These are phyloP conservation scores for Cordyceps cicadae DNA, from an alignment of 2,329 filamentous ascomycete genomes.

Conservation along the genomic window DNA sequence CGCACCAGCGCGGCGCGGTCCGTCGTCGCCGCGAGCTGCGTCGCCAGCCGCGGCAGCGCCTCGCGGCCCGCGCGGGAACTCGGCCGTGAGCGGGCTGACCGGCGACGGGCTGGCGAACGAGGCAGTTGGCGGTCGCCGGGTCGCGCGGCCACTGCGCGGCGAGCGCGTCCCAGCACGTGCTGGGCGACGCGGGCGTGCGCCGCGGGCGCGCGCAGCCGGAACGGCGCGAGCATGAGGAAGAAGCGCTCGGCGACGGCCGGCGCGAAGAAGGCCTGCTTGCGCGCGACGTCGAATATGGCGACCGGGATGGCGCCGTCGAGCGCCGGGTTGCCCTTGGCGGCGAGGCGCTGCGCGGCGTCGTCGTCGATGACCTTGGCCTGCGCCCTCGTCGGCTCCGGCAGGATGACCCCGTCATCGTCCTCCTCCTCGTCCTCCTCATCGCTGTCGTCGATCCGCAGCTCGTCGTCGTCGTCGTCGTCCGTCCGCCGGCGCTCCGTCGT, in stretches of 20 bases:
- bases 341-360: slow-evolving; percentile 40
- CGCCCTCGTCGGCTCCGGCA: slow-evolving; percentile 37
- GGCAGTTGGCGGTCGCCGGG: slow-evolving; percentile 59
- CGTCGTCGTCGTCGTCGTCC: slow-evolving; percentile 42
- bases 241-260: slow-evolving; percentile 62
- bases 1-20: slow-evolving; percentile 37
- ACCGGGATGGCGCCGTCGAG: slow-evolving; percentile 88
- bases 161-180: slow-evolving; percentile 39
- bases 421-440: slow-evolving; percentile 39
- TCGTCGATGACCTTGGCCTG: slow-evolving; percentile 38
- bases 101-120: slow-evolving; percentile 61
- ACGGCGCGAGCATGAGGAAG: slow-evolving; percentile 69
- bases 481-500: slow-evolving; percentile 38
- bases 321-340: slow-evolving; percentile 61
- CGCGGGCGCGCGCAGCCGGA: slow-evolving; percentile 50
- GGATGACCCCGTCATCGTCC: slow-evolving; percentile 30
- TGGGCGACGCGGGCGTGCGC: no score
- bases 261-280: slow-evolving; percentile 66
- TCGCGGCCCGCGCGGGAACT: slow-evolving; percentile 66
- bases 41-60: slow-evolving; percentile 55
- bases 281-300: slow-evolving; percentile 81
- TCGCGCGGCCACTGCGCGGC: slow-evolving; percentile 61
- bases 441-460: slow-evolving; percentile 34
- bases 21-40: slow-evolving; percentile 34
- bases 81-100: slow-evolving; percentile 56